Evolutionary conservation across 139 green algal genomes (phyloP).

Genomic region (Chlorella vulgaris): DNA sequence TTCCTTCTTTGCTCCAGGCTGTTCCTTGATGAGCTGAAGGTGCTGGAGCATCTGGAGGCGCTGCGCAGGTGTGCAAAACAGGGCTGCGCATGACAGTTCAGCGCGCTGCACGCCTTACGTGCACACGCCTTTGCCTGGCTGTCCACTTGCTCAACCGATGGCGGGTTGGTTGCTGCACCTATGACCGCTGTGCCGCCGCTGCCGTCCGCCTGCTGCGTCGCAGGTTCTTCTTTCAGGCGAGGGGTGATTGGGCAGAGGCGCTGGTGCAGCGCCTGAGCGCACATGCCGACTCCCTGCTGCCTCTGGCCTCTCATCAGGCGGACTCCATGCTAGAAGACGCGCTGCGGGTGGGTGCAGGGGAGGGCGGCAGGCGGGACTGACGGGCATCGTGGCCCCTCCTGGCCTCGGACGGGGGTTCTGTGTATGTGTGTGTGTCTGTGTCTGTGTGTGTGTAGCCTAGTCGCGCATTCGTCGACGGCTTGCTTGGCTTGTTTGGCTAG

Average conservation of each 20-base stretch:
- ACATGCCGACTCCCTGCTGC: neutral
- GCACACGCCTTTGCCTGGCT: neutral
- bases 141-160: neutral
- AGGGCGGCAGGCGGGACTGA: too few relatives aligned
- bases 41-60: constrained; percentile 34
- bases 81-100: too few relatives aligned
- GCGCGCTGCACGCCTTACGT: neutral
- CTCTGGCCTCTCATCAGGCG: neutral
- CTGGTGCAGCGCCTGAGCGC: neutral
- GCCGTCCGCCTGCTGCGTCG: neutral
- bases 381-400: too few relatives aligned
- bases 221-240: constrained; percentile 34
- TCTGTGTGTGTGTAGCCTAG: too few relatives aligned
- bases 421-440: too few relatives aligned
- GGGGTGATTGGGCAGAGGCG: constrained; percentile 32
- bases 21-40: constrained; percentile 37
- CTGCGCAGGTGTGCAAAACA: neutral
- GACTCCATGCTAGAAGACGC: constrained; percentile 8
- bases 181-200: neutral
- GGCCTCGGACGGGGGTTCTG: too few relatives aligned
- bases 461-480: too few relatives aligned
- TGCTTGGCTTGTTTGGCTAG: too few relatives aligned
- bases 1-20: constrained; percentile 5
- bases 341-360: constrained; percentile 1
- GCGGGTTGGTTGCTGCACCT: too few relatives aligned